Percentiles rank a stretch among this genome's conserved stretches.
phyloP scores from a whole-genome alignment of 2,329 filamentous ascomycete species.

The Tolypocladium nubicola region DNA sequence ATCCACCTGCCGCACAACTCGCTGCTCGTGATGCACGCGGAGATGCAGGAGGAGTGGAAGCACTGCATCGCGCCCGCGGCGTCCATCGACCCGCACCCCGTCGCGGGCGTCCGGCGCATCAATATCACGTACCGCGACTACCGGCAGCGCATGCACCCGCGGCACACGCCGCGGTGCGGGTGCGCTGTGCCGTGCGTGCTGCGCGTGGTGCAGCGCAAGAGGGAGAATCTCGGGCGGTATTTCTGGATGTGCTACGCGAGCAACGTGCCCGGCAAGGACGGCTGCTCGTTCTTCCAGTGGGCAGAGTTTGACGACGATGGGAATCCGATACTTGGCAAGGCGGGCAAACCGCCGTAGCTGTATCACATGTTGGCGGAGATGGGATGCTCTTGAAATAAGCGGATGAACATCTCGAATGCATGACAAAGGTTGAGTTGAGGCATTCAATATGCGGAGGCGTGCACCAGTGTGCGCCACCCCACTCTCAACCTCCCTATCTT shows the following conservation, averaged over 20 bases:
- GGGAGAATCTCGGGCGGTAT: conserved; percentile 66
- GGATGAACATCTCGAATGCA: no score
- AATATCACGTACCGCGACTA: conserved; percentile 94
- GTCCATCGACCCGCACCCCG: conserved; percentile 73
- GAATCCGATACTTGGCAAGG: conserved; percentile 37
- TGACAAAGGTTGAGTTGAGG: no score
- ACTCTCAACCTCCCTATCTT: no score
- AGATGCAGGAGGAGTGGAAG: conserved; percentile 98
- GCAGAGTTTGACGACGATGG: conserved; percentile 81
- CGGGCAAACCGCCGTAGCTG: conserved; percentile 35
- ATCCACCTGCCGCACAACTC: conserved; percentile 94
- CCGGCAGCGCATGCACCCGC: conserved; percentile 64
- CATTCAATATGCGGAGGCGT: no score
- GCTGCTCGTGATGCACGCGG: conserved; percentile 88
- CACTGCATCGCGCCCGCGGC: conserved; percentile 69
- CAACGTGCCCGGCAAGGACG: conserved; percentile 56
- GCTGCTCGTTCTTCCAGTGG: conserved; percentile 76
- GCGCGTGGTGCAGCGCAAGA: conserved; percentile 69
- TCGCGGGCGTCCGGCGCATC: conserved; percentile 71
- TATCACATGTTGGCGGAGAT: not conserved
- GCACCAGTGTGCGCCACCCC: no score
- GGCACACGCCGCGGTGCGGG: conserved; percentile 64
- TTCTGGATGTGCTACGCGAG: conserved; percentile 90
- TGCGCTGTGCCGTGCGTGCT: conserved; percentile 62
- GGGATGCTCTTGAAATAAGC: not conserved